Base-by-base conservation (phyloP, 148 eudicot species). In the Chenopodium album region DNA sequence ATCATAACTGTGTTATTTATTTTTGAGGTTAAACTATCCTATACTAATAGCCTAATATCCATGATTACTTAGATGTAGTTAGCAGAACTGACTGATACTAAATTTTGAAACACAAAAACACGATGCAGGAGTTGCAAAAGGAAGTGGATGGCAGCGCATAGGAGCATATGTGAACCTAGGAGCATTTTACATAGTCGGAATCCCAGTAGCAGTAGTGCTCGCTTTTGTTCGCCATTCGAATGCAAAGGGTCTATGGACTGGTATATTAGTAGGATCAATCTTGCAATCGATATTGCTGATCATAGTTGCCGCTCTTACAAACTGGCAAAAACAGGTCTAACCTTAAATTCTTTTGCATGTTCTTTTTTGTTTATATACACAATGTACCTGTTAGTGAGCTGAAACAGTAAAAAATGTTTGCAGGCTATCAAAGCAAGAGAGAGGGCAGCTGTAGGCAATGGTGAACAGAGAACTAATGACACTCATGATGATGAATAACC, bases 111-210 rank as follows among this genome's bases (percentile, higher is more conserved):
- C 12, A 16, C 56, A 52, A 10, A 52, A 52, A 52, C 60, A 2
- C 28, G 16, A 10, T 59, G 14, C 77, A 89, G 88, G 91, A 56
- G 84, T 89, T 50, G 86, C 85, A 19, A 85, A 89, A 84, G 91
- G 91, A 63, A 74, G 82, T 54, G 88, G 89, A 63, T 76, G 88
- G 89, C 91, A 89, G 73, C 84, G 80, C 8, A 11, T 87, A 0
- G 92, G 89, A 37, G 89, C 90, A 20, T 86, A 82, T 75, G 81
- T 87, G 11, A 87, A 85, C 74, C 68, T 89, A 29, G 90, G 87
- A 44, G 82, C 90, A n/a, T 87, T 79, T 73, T 89, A 89, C 76
- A 52, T 85, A 4, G 85, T 82, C 11, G 89, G 88, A 52, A 82
- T 86, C 2, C 88, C 91, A 9, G 41, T 82, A 0, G 84, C 91